Base-by-base conservation (phyloP, 2,329 filamentous ascomycete species). In the Monilinia polystroma region DNA sequence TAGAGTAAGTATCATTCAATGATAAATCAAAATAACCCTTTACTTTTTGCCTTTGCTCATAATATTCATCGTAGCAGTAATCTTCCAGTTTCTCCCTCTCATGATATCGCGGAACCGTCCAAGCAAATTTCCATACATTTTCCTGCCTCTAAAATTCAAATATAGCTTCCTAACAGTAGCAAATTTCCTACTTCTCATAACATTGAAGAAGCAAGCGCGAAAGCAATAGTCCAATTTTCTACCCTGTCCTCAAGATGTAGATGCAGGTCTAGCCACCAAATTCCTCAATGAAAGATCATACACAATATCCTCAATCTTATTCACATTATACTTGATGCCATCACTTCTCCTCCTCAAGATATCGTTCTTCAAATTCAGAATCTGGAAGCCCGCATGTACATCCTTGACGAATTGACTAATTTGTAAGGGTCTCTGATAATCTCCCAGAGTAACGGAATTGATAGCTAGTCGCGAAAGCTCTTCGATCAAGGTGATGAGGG, bases 281-380 rank as follows among this genome's bases (percentile, higher is more conserved):
- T 95, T 94, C 68, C 95, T 86, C 76, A 99, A 80, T 32, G 91
- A 94, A 66, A 99, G 81, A 77, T 99, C 95, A 76, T 99, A 99
- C 62, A 98, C 94, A 16, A 99, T 93, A 76, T 98, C 95, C 82
- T 99, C 95, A 16, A 97, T 92, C 78, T 96, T 94, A 84, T 98
- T 99, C 75, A 99, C 92, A 74, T 90, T 90, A 77, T 99, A 99
- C 83, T 99, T 99, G 79, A 99, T 90, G 6, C 90, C 90, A 80
- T 99, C 95, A 66, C 92, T 92, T 69, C 92, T 85, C 80, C 93
- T 92, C 68, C 95, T 86, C 75, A 99, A 80, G 29, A 88, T 88
- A 77, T 99, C 95, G 75, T 99, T 99, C 84, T 98, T 98, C 73
- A 99, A 83, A 77, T 99, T 99, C 72, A 99, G 85, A 72, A 98